Evolutionary conservation across 495 filamentous ascomycete genomes (phyloP).

Genomic region (Neurospora sp.): DNA sequence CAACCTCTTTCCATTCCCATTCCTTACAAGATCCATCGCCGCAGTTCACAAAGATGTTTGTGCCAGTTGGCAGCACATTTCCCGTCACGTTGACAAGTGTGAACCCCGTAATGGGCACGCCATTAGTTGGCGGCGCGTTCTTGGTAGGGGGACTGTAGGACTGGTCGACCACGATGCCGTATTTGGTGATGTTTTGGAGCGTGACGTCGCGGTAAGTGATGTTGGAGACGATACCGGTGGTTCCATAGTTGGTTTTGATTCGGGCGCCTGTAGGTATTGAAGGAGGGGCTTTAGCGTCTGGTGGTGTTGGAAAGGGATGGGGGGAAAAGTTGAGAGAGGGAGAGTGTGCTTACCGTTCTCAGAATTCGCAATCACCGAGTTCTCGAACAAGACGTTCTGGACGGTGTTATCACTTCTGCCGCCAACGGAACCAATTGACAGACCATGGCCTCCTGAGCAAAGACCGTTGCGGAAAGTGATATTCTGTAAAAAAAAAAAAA

Average conservation of each 20-base stretch:
- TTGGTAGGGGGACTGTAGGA: conserved; percentile 60
- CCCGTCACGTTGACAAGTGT: conserved; percentile 45
- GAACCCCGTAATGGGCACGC: conserved; percentile 51
- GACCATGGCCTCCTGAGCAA: conserved; percentile 53
- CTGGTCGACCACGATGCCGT: conserved; percentile 60
- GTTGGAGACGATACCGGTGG: conserved; percentile 45
- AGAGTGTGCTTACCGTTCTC: conserved; percentile 29
- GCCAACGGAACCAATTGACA: conserved; percentile 61
- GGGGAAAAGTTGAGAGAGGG: background rate
- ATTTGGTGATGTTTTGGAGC: conserved; percentile 45
- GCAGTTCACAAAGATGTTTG: conserved; percentile 45
- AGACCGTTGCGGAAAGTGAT: conserved; percentile 45
- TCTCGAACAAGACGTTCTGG: conserved; percentile 28
- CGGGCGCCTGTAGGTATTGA: conserved; percentile 28
- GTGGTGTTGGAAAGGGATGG: background rate
- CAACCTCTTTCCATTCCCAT: conserved; percentile 41
- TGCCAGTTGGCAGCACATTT: conserved; percentile 32
- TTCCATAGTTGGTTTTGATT: conserved; percentile 52
- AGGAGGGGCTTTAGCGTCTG: background rate
- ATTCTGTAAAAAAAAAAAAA: conserved; percentile 10
- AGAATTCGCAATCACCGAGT: conserved; percentile 40
- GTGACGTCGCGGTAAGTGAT: conserved; percentile 57
- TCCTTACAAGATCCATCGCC: conserved; percentile 34
- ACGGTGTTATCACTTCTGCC: conserved; percentile 53
- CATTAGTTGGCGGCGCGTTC: conserved; percentile 42